Conservation (phyloP, 768 basidiomycete species). For the Rhizopogon salebrosus region DNA sequence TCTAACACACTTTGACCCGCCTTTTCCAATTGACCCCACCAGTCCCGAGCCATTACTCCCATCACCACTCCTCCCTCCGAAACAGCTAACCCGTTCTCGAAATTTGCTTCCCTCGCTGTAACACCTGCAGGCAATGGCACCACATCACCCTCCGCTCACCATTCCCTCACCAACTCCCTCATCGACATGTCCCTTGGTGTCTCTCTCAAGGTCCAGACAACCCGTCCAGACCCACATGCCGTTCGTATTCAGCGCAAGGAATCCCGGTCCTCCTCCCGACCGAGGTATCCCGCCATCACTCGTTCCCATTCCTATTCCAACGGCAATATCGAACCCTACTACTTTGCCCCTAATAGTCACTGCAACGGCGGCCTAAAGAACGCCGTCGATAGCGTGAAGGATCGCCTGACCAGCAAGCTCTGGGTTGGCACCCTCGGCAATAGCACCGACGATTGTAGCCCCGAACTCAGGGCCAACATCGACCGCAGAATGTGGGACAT, state of each 20-base stretch:
- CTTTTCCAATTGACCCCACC: neutral
- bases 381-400: conserved; percentile 64
- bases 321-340: conserved; percentile 30
- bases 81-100: conserved; percentile 52
- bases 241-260: conserved; percentile 45
- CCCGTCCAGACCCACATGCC: conserved; percentile 34
- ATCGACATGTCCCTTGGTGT: conserved; percentile 25
- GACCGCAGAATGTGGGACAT: conserved; percentile 43
- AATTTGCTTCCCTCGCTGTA: conserved; percentile 24
- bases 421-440: conserved; percentile 76
- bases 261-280: conserved; percentile 47
- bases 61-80: conserved; percentile 43
- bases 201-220: conserved; percentile 45
- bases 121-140: conserved; percentile 25
- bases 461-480: conserved; percentile 51
- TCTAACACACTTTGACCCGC: neutral
- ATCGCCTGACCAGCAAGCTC: conserved; percentile 42
- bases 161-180: conserved; percentile 14
- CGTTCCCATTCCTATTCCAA: conserved; percentile 33
- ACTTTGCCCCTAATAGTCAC: conserved; percentile 59
- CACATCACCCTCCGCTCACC: conserved; percentile 11
- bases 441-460: conserved; percentile 58
- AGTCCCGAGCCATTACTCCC: conserved; percentile 38
- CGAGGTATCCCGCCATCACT: neutral
- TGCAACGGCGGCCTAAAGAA: conserved; percentile 85